A percentile compares a stretch with the other conserved stretches of the same genome.
phyloP scores from a whole-genome alignment of 495 filamentous ascomycete genomes.

The Tuber melanosporum region DNA sequence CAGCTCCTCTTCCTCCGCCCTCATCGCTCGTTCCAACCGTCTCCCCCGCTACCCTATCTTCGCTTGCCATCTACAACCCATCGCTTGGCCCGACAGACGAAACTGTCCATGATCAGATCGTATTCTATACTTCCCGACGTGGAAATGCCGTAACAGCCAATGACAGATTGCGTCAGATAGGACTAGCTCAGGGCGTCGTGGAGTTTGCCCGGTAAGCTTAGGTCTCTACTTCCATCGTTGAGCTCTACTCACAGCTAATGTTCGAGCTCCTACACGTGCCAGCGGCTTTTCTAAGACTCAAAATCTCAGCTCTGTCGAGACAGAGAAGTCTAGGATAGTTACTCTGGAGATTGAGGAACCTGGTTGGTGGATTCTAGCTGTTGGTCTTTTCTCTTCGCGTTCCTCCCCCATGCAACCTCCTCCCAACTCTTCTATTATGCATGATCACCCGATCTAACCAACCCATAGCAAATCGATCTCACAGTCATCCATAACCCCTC shows the following conservation, averaged over 20 bases:
- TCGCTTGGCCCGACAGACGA: conserved; percentile 81
- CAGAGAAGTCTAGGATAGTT: conserved; percentile 75
- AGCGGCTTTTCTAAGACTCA: conserved; percentile 73
- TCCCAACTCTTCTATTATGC: conserved; percentile 46
- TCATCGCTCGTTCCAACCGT: conserved; percentile 43
- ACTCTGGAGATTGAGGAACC: conserved; percentile 71
- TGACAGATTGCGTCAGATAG: conserved; percentile 80
- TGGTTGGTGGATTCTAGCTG: conserved; percentile 93
- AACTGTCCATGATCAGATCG: conserved; percentile 79
- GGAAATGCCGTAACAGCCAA: conserved; percentile 51
- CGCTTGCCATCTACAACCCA: conserved; percentile 90
- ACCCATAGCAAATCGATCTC: conserved; percentile 32
- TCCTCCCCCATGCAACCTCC: conserved; percentile 53
- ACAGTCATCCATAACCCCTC: conserved; percentile 42
- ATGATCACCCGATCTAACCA: conserved; percentile 17
- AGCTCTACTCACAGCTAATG: conserved; percentile 15
- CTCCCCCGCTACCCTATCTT: conserved; percentile 77
- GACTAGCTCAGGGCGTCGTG: conserved; percentile 96
- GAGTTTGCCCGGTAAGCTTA: conserved; percentile 67
- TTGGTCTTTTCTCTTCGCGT: conserved; percentile 50
- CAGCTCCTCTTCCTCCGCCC: conserved; percentile 31
- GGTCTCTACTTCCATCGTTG: background rate
- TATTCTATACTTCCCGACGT: conserved; percentile 73
- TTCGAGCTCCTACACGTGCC: conserved; percentile 8
- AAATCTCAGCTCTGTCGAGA: conserved; percentile 79